Base-by-base conservation (phyloP, 2,329 filamentous ascomycete genomes). In the Pseudofabraea citricarpa region DNA sequence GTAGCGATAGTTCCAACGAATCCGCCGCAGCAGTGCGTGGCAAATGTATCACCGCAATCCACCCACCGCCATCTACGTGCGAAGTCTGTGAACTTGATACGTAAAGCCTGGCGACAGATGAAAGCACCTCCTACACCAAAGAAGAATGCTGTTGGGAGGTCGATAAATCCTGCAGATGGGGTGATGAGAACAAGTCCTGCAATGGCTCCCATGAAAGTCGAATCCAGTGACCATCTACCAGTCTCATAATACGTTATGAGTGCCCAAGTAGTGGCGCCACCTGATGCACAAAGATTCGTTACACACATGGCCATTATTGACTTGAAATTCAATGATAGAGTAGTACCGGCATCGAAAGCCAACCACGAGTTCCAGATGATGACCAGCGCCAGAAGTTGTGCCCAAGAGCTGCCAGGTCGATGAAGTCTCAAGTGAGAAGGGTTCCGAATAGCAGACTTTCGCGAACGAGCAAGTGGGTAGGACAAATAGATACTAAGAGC, bases 281-380 rank as follows among this genome's bases (percentile, higher is more conserved):
- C 13, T 27, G 81, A 87, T 16, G 90, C 90, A 36, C 90, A 84
- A 18, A 95, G 72, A 66, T 95, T 91, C 46, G 90, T 95, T 50
- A 91, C 87, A 39, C 93, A 79, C 56, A 85, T 86, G 42, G 90
- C 90, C 85, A 95, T 91, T 63, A 95, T 74, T 42, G 90, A 87
- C 47, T 90, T 87, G 55, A 95, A 71, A 69, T 93, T 95, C 51
- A 88, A 86, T 46, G 79, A 76, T 33, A 94, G 74, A 2, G 89
- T 90, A 3, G 85, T 80, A 49, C 90, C 90, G 42, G 87, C 90
- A 66, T 95, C 96, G 79, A 96, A 96, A 38, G 90, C 90, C 62
- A 95, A 93, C 90, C 90, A 96, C 46, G 90, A 90, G 36, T 95
- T 87, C 90, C 90, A 96, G 39, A 95, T 75, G 75, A 85, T 77